Evolutionary conservation across 1,139 yeast species (phyloP), one percentile per base, ranked within the genome.

Genomic region (Debaryomycetaceae sp.): DNA sequence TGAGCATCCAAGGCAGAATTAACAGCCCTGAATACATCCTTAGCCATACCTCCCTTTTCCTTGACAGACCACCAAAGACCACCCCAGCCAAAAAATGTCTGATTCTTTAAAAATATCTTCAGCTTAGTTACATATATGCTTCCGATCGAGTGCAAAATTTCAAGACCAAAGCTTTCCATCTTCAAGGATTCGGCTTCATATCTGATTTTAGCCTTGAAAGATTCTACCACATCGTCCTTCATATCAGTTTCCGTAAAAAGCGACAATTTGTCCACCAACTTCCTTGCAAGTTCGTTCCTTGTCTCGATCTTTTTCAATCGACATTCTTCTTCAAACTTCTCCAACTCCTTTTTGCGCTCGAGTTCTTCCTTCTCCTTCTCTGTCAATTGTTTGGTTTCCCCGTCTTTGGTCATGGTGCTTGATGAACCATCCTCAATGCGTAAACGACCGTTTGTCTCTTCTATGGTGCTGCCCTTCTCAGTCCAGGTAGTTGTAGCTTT

Each of bases 131-230:
- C 74, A 63, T 91, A 91, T 6, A 87, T 81, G 36, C 77, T 71
- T 14, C 98, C 98, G 46, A 91, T 81, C 1, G 96, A 78, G 59
- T 91, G 97, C 46, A 93, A 76, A 40, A 91, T 84, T 60, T 91
- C 96, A 42, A 90, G 70, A 6, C 98, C 98, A 68, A 91, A 93
- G 42, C 96, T 87, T 65, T 91, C 98, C 87, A 89, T 83, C 60
- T 91, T 91, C 50, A 93, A 76, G 40, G 86, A 77, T 58, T 90
- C 95, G 1, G 96, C 96, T 64, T 91, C 97, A 52, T 85, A 79
- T 52, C 76, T 78, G 58, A 87, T 78, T 63, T 90, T 89, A 45
- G 76, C 79, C 49, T 75, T 73, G 64, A 89, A 91, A 1, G 95
- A 81, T 31, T 69, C 68, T 13, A 82, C 80, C 36, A 90, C 86